These are phyloP conservation scores for Murraya paniculata DNA, from an alignment of 345 rosid genomes.

Conservation along the genomic window DNA sequence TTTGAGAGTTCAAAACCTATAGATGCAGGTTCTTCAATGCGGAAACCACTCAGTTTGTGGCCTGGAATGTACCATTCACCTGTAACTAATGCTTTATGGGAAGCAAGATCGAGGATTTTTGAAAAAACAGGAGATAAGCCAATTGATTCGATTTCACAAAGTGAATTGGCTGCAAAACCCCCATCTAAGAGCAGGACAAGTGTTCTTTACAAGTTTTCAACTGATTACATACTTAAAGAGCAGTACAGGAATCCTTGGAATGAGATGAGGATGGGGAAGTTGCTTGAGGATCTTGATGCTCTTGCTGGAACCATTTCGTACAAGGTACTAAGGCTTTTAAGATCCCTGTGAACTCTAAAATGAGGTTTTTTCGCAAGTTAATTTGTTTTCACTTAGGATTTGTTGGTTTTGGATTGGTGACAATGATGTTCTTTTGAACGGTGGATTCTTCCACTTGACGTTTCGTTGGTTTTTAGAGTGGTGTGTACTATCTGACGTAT, in stretches of 20 bases:
- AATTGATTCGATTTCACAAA: constrained; percentile 20
- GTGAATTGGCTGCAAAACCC: constrained; percentile 37
- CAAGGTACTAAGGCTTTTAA: constrained; percentile 42
- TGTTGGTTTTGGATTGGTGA: not conserved
- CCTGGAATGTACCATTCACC: constrained; percentile 98
- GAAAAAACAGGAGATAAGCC: constrained; percentile 32
- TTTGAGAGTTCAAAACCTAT: constrained; percentile 37
- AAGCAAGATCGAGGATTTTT: constrained; percentile 69
- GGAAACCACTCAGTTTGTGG: constrained; percentile 85
- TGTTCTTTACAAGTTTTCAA: constrained; percentile 63
- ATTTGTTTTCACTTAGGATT: not conserved
- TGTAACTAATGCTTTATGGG: constrained; percentile 90
- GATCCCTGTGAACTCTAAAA: not conserved
- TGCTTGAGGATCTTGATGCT: constrained; percentile 94
- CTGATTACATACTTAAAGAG: constrained; percentile 67
- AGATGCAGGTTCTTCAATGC: constrained; percentile 78
- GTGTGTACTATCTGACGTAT: too few species aligned
- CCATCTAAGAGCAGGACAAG: constrained; percentile 78
- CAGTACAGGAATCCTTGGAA: constrained; percentile 95
- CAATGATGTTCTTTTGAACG: not conserved
- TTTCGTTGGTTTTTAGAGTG: too few species aligned
- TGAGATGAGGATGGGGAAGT: constrained; percentile 70
- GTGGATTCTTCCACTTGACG: too few species aligned
- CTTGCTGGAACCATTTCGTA: constrained; percentile 85
- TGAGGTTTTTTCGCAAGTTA: not conserved